These are phyloP conservation scores for Picochlorum sp. DNA, from an alignment of 139 green algal genomes.

Conservation along the genomic window DNA sequence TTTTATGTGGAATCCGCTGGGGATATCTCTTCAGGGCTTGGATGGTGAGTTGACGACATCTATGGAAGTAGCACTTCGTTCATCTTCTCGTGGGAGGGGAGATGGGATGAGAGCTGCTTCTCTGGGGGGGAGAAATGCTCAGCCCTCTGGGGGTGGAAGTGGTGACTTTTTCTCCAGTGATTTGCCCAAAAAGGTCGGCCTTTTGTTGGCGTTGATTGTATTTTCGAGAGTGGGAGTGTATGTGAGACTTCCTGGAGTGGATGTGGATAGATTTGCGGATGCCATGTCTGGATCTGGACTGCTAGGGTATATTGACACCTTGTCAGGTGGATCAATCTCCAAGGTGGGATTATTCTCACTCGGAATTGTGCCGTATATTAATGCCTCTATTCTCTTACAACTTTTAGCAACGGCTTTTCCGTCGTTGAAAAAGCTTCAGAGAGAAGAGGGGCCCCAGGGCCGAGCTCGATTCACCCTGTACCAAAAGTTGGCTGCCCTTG, in stretches of 20 bases:
- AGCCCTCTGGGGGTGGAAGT: not conserved
- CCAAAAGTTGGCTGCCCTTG: constrained; percentile 77
- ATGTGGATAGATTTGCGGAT: constrained; percentile 73
- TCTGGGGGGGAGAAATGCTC: not conserved
- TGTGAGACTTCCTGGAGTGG: constrained; percentile 83
- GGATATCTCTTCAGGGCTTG: not conserved
- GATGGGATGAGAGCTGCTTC: constrained; percentile 1
- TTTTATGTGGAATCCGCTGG: no score
- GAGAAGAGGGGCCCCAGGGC: constrained; percentile 83
- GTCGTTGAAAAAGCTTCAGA: constrained; percentile 87
- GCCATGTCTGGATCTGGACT: constrained; percentile 61
- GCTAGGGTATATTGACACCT: constrained; percentile 89
- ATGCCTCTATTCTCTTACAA: constrained; percentile 91
- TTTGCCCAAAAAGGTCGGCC: constrained; percentile 66
- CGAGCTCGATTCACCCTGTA: constrained; percentile 84
- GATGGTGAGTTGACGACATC: not conserved
- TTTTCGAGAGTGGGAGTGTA: constrained; percentile 89
- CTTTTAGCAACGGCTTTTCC: constrained; percentile 83
- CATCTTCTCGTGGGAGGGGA: not conserved
- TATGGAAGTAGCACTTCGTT: constrained; percentile 5
- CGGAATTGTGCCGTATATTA: constrained; percentile 99
- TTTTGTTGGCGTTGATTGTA: constrained; percentile 72
- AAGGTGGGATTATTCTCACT: constrained; percentile 93
- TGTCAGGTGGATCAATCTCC: constrained; percentile 71
- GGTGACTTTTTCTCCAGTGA: constrained; percentile 54